Evolutionary conservation across 2,329 filamentous ascomycete species (phyloP).

Genomic region (Pestalotiopsis fici): DNA sequence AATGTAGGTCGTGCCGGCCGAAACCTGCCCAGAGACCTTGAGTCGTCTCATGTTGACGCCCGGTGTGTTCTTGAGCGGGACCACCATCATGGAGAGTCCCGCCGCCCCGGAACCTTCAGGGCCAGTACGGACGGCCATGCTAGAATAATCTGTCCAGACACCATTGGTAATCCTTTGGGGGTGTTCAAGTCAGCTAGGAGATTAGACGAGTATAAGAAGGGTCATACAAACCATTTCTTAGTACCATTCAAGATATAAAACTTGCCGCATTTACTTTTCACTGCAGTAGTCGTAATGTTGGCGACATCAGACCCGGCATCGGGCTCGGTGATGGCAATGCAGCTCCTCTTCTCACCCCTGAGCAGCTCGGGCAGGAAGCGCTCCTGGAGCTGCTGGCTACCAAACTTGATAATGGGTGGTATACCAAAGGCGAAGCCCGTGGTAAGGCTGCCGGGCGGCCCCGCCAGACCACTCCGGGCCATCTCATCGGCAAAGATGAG

Average conservation of each 20-base stretch:
- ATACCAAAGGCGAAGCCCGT: slow-evolving; percentile 74
- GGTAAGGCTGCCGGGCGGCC: slow-evolving; percentile 66
- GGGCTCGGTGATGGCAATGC: slow-evolving; percentile 80
- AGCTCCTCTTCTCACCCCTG: slow-evolving; percentile 64
- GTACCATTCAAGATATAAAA: slow-evolving; percentile 72
- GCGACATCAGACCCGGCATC: slow-evolving; percentile 74
- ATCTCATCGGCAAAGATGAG: slow-evolving; percentile 75
- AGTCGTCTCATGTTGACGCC: slow-evolving; percentile 70
- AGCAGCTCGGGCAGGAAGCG: slow-evolving; percentile 69
- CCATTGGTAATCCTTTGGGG: slow-evolving; percentile 69
- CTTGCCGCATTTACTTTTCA: slow-evolving; percentile 62
- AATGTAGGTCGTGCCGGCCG: slow-evolving; percentile 73
- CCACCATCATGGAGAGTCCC: slow-evolving; percentile 68
- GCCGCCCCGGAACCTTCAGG: slow-evolving; percentile 54
- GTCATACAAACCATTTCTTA: slow-evolving; percentile 65
- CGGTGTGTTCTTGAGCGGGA: slow-evolving; percentile 67
- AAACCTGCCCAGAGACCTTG: slow-evolving; percentile 65
- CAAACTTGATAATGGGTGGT: slow-evolving; percentile 72
- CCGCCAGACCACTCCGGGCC: slow-evolving; percentile 63
- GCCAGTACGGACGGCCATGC: slow-evolving; percentile 75
- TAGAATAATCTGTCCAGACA: slow-evolving; percentile 67
- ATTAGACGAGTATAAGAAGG: background rate
- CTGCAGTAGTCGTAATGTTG: slow-evolving; percentile 69
- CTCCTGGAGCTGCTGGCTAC: slow-evolving; percentile 61
- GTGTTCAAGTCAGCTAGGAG: background rate